Evolutionary conservation across 257 asterid genomes (phyloP).

Genomic region (Nemophila menziesii): DNA sequence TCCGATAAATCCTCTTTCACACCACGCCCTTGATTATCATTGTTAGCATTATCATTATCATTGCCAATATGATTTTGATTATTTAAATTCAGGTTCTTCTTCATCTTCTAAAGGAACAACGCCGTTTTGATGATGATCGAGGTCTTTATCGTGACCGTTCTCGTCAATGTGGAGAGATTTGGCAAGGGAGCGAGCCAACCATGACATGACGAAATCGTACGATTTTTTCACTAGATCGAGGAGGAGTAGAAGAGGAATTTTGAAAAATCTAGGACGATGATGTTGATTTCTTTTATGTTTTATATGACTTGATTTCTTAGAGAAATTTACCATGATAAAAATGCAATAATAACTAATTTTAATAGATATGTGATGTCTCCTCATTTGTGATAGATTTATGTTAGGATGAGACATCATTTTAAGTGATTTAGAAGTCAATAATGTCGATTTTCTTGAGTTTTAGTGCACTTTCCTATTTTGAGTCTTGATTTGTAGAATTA

Average conservation of each 20-base stretch:
- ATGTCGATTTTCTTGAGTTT: too few species aligned
- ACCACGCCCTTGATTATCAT: conserved; percentile 43
- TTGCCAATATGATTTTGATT: conserved; percentile 9
- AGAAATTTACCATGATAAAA: too few species aligned
- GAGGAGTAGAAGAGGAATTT: background rate
- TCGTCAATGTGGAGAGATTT: conserved; percentile 67
- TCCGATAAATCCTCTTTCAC: conserved; percentile 85
- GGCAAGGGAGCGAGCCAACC: conserved; percentile 89
- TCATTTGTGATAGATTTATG: too few species aligned
- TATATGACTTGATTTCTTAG: too few species aligned
- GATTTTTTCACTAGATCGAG: conserved; percentile 19
- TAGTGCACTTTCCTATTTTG: too few species aligned
- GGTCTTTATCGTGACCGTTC: conserved; percentile 20
- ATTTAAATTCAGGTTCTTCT: conserved; percentile 11
- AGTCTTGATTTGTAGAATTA: too few species aligned
- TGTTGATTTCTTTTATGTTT: too few species aligned
- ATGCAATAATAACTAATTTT: too few species aligned
- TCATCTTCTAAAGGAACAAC: conserved; percentile 13
- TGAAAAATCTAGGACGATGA: background rate
- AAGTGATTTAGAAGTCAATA: too few species aligned
- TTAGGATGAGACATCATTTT: too few species aligned
- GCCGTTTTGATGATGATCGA: background rate
- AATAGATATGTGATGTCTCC: too few species aligned
- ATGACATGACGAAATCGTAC: conserved; percentile 52
- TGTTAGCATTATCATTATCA: conserved; percentile 9